Evolutionary conservation across 805 yeast genomes (phyloP).

Genomic region (Pichia scutulata): DNA sequence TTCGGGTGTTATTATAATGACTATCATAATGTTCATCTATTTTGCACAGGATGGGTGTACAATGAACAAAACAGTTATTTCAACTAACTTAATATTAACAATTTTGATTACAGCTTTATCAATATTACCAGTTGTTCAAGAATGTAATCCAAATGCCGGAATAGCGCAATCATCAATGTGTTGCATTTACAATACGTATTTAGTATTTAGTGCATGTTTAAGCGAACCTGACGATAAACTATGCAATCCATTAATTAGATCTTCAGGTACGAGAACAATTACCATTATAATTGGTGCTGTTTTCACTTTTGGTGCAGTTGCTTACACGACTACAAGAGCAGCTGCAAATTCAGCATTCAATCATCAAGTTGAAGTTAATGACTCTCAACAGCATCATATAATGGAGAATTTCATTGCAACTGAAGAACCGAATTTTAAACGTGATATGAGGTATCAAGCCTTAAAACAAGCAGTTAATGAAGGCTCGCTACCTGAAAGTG

Average conservation of each 20-base stretch:
- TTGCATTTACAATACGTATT: slow-evolving; percentile 83
- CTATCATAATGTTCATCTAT: slow-evolving; percentile 70
- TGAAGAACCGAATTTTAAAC: slow-evolving; percentile 45
- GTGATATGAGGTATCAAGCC: slow-evolving; percentile 79
- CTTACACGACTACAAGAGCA: slow-evolving; percentile 95
- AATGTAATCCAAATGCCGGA: slow-evolving; percentile 90
- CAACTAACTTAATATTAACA: slow-evolving; percentile 63
- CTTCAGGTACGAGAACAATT: slow-evolving; percentile 82
- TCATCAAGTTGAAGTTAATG: slow-evolving; percentile 24
- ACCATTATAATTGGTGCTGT: slow-evolving; percentile 85
- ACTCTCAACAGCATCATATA: slow-evolving; percentile 6
- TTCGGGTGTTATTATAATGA: slow-evolving; percentile 60
- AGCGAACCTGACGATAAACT: slow-evolving; percentile 91
- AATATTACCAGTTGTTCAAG: slow-evolving; percentile 78
- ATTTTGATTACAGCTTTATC: slow-evolving; percentile 62
- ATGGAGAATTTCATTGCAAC: slow-evolving; percentile 23
- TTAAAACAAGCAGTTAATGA: slow-evolving; percentile 91
- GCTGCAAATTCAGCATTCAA: slow-evolving; percentile 73
- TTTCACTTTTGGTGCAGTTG: slow-evolving; percentile 90
- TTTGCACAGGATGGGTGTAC: slow-evolving; percentile 78
- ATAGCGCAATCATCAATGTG: slow-evolving; percentile 97
- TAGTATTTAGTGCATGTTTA: slow-evolving; percentile 86
- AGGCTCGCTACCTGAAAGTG: slow-evolving; percentile 91
- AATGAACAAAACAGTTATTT: slow-evolving; percentile 83
- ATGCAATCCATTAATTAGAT: slow-evolving; percentile 89